Evolutionary conservation across 768 basidiomycete genomes (phyloP).

Genomic region (Lactarius sp.): DNA sequence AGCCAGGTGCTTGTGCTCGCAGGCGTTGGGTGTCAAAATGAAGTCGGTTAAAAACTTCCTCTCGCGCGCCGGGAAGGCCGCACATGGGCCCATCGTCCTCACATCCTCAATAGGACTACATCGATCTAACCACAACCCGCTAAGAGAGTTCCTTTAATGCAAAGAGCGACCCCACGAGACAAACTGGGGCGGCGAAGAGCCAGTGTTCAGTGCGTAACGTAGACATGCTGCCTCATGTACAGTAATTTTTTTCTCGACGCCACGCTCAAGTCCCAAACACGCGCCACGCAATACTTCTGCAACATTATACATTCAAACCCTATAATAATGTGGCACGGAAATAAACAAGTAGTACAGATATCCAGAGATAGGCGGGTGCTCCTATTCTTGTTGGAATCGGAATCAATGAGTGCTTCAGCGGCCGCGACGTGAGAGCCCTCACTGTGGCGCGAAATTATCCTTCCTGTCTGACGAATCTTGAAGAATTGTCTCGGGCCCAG

Average conservation of each 20-base stretch:
- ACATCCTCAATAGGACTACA: neutral
- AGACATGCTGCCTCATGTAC: slow-evolving; percentile 1
- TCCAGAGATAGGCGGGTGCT: neutral
- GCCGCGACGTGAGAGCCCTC: too few relatives aligned
- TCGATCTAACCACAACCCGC: neutral
- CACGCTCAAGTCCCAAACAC: neutral
- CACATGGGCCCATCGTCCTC: neutral
- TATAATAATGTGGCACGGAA: neutral
- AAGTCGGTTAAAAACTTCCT: slow-evolving; percentile 1
- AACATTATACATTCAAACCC: neutral
- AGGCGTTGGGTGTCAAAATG: slow-evolving; percentile 6
- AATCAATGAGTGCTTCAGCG: too few relatives aligned
- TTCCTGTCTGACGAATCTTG: neutral
- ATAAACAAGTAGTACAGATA: neutral
- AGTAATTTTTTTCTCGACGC: neutral
- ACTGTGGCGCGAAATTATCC: neutral
- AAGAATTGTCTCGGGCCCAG: too few relatives aligned
- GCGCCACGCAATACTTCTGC: neutral
- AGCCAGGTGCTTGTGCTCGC: slow-evolving; percentile 6
- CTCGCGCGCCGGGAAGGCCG: slow-evolving; percentile 7
- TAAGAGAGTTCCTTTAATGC: neutral
- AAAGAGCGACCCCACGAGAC: neutral
- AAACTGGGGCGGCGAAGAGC: neutral
- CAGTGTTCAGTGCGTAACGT: neutral
- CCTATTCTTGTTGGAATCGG: neutral